These are phyloP conservation scores for Gossypium trilobum DNA, from an alignment of 441 rosid genomes.

Conservation along the genomic window DNA sequence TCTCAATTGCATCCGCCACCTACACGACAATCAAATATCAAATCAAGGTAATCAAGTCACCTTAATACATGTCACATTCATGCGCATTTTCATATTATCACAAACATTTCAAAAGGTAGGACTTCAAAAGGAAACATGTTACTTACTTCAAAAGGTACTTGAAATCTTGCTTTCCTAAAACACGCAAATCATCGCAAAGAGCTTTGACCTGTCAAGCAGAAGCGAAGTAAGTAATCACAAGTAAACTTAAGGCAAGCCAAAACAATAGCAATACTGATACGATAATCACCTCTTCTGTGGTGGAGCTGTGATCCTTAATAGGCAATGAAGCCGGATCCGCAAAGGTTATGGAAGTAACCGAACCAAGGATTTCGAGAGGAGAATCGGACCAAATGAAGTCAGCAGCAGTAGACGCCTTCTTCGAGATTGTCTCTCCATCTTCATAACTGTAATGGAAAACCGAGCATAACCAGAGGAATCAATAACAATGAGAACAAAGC, in stretches of 20 bases:
- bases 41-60: not conserved
- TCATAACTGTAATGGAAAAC: conserved; percentile 43
- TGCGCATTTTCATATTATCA: not conserved
- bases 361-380: conserved; percentile 88
- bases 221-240: conserved; percentile 4
- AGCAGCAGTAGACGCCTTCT: conserved; percentile 60
- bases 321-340: conserved; percentile 49
- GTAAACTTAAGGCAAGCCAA: not conserved
- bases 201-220: conserved; percentile 46
- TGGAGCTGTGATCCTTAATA: conserved; percentile 52
- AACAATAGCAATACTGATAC: not conserved
- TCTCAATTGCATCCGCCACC: conserved; percentile 81
- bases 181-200: conserved; percentile 83
- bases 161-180: conserved; percentile 87
- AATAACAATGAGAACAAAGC: not conserved
- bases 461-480: not conserved
- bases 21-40: conserved; percentile 20
- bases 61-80: not conserved
- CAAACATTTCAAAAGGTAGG: not conserved
- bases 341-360: conserved; percentile 61
- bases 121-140: not conserved
- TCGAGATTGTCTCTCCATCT: conserved; percentile 57
- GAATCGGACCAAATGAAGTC: conserved; percentile 71
- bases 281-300: conserved; percentile 66
- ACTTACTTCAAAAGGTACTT: conserved; percentile 80